Evolutionary conservation across 176 grass and related monocot genomes (phyloP), one percentile per base, ranked within the genome.

Genomic region (Poa annua): DNA sequence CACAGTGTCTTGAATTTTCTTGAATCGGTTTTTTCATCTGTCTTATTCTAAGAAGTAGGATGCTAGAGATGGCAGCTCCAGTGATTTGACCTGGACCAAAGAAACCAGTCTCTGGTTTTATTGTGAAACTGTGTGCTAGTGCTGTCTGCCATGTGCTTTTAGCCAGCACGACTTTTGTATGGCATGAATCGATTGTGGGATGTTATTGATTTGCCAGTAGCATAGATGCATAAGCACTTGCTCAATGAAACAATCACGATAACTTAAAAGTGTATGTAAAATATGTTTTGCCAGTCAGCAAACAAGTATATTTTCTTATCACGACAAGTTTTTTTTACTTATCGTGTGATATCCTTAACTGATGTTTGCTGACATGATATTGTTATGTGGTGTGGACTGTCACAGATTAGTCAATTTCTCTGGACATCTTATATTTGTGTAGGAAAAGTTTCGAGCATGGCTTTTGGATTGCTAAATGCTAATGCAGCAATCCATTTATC

Each of bases 401-500:
- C 53, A 75, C 57, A 41, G 61, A 75, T 33, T 69, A 70, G 14
- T 79, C 42, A 62, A 48, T 35, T 20, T 75, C 48, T 26, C 34
- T 47, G 73, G 29, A 36, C 45, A 35, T 35, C 7, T 76, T 75
- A 85, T 82, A 56, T 48, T 76, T 70, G 11, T 22, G 2, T 68
- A 5, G 36, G 38, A 14, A 84, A 36, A 25, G 6, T 69, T 59
- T 74, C 26, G 45, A 36, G 1, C 38, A 51, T 76, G 29, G 47
- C 12, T 89, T 80, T 16, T 55, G 41, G 70, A 33, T 66, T 84
- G 35, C 66, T 33, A 84, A 57, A 71, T 86, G 35, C 35, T 24
- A 84, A 57, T 80, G 74, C 47, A 72, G 33, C 20, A 81, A 50
- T 76, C 66, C 47, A 72, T 74, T 79, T 71, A 83, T 73, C 53